Conservation (phyloP, 805 yeast genomes). For the Lachancea meyersii region DNA sequence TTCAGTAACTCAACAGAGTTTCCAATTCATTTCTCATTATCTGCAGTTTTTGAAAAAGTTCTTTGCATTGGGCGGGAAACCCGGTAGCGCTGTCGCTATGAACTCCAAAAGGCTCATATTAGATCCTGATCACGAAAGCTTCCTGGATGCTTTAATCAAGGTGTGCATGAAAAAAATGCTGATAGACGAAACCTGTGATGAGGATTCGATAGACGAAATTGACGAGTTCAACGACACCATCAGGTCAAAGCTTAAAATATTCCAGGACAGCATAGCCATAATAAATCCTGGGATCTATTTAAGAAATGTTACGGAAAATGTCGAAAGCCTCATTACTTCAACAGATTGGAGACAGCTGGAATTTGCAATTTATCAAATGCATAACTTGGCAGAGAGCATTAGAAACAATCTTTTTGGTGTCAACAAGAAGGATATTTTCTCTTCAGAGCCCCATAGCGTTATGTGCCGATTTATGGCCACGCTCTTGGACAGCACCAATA, state of each 20-base stretch:
- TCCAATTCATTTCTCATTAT: conserved; percentile 73
- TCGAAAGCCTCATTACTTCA: conserved; percentile 36
- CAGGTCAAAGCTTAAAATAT: conserved; percentile 62
- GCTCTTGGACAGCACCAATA: conserved; percentile 28
- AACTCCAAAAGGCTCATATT: conserved; percentile 32
- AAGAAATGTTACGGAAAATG: conserved; percentile 53
- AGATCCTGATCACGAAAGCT: conserved; percentile 38
- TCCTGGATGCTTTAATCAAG: conserved; percentile 57
- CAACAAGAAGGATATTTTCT: conserved; percentile 57
- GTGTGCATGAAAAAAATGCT: conserved; percentile 73
- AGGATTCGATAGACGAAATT: conserved; percentile 65
- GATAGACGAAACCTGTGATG: conserved; percentile 70
- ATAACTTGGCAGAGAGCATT: conserved; percentile 70
- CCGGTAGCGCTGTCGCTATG: conserved; percentile 35
- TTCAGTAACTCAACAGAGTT: conserved; percentile 77
- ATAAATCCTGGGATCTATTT: conserved; percentile 56
- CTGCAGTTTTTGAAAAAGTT: conserved; percentile 61
- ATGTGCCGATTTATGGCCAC: conserved; percentile 28
- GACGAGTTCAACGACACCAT: conserved; percentile 71
- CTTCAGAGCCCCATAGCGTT: conserved; percentile 57
- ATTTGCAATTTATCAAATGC: conserved; percentile 77
- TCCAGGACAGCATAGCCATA: conserved; percentile 76
- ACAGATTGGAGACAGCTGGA: conserved; percentile 77
- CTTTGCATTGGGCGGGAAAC: conserved; percentile 36
- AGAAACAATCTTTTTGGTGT: conserved; percentile 70